phyloP scores from a whole-genome alignment of 169 alveolate genomes.

The Plasmodium ovale region DNA sequence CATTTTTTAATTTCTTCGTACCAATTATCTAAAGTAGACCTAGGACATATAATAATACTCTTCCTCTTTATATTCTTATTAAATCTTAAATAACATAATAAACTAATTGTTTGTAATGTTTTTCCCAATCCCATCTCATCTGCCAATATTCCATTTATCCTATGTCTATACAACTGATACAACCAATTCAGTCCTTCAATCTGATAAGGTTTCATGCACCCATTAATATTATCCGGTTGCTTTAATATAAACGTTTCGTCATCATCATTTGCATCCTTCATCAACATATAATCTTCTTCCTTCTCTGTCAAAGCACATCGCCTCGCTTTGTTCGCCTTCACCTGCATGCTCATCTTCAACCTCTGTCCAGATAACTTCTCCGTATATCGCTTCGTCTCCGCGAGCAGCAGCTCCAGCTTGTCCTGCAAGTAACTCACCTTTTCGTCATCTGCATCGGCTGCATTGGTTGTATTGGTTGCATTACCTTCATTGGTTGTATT shows the following conservation, averaged over 20 bases:
- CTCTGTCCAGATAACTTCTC: conserved; percentile 69
- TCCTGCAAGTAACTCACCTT: conserved; percentile 49
- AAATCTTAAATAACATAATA: conserved; percentile 93
- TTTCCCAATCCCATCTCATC: conserved; percentile 99
- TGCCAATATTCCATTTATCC: conserved; percentile 97
- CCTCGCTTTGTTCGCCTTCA: conserved; percentile 7
- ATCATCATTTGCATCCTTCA: conserved; percentile 54
- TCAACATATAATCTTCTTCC: conserved; percentile 58
- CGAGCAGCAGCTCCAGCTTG: conserved; percentile 24
- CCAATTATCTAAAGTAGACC: conserved; percentile 98
- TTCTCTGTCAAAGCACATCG: conserved; percentile 65
- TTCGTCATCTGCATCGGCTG: conserved; percentile 78
- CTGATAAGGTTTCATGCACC: conserved; percentile 95
- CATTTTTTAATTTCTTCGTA: conserved; percentile 95
- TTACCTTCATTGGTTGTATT: conserved; percentile 77
- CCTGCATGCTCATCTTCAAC: conserved; percentile 20
- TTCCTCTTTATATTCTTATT: conserved; percentile 95
- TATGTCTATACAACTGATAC: conserved; percentile 94
- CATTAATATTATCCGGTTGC: conserved; percentile 85
- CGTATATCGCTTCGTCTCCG: conserved; percentile 52
- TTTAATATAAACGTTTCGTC: conserved; percentile 39
- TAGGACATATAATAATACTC: conserved; percentile 97
- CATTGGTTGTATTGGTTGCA: conserved; percentile 52
- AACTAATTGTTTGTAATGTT: conserved; percentile 96
- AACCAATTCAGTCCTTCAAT: conserved; percentile 98